Percentiles rank a stretch among this genome's conserved stretches.
These are phyloP conservation scores for Fusarium euwallaceae DNA, from an alignment of 2,329 filamentous ascomycete genomes.

Conservation along the genomic window DNA sequence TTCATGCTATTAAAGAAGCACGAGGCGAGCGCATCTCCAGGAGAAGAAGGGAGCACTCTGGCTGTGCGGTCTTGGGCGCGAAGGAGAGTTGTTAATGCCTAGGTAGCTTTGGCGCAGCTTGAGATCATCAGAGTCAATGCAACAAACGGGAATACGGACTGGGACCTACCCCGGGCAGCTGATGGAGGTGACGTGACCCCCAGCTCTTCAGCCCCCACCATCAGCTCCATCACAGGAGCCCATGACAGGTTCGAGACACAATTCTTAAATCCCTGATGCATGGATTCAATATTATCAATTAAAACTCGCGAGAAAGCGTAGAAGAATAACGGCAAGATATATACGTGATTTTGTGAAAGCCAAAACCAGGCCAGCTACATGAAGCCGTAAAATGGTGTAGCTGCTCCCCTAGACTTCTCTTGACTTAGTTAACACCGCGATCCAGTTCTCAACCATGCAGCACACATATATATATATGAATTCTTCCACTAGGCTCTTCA, in stretches of 20 bases:
- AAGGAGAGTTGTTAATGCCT: slow-evolving; percentile 10
- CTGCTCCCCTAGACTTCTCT: neutral
- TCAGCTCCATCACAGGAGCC: slow-evolving; percentile 15
- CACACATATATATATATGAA: neutral
- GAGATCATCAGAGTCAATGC: slow-evolving; percentile 33
- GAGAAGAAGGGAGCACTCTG: slow-evolving; percentile 12
- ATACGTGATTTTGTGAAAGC: neutral
- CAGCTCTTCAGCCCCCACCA: slow-evolving; percentile 8
- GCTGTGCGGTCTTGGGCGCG: slow-evolving; percentile 12
- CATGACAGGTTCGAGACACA: slow-evolving; percentile 9
- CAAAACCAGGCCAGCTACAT: neutral
- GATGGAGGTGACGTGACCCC: slow-evolving; percentile 40
- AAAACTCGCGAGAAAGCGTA: neutral
- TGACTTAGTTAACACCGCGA: neutral
- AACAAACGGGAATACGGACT: slow-evolving; percentile 25
- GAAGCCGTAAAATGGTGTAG: neutral
- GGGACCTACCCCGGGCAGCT: slow-evolving; percentile 14
- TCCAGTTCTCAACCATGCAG: neutral
- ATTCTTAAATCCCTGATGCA: neutral
- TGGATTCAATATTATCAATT: neutral
- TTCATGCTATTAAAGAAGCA: slow-evolving; percentile 71
- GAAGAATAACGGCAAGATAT: neutral
- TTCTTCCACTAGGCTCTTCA: neutral
- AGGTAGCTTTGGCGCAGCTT: slow-evolving; percentile 20
- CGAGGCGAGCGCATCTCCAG: slow-evolving; percentile 41